Base-by-base conservation (phyloP, 148 eudicot genomes). In the Polygonum aviculare region DNA sequence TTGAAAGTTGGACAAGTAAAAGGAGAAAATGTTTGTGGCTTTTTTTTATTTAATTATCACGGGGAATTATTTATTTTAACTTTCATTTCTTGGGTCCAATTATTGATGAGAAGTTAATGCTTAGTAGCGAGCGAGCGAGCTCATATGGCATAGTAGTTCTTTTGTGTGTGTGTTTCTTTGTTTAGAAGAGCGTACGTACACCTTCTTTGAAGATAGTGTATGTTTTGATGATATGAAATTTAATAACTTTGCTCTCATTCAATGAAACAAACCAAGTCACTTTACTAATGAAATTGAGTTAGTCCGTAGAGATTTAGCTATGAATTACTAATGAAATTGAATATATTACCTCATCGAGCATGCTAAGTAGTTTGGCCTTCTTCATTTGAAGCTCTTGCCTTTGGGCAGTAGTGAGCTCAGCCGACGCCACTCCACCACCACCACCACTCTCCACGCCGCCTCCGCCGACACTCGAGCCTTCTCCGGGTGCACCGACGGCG, bases 321-420 rank as follows among this genome's bases (percentile, higher is more conserved):
- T 26, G 31, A 26, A 26, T 26, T 0, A 26, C 31, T 26, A 26
- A 26, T 26, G 31, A 26, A 21, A 21, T 8, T 33, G 31, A 57
- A 62, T n/a, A n/a, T n/a, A n/a, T 49, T 87, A 90, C 94, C 94
- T 90, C 94, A 72, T 90, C 90, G 84, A 90, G 87, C 94, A 90
- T 88, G 83, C 78, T 90, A 63, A 90, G 83, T 55, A 90, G 83
- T 77, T 90, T 90, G 31, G 91, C 94, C 80, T 90, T 90, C 81
- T 90, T 90, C 91, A 88, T 85, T 76, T 90, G 94, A 80, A 88
- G 85, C 77, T 90, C 94, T 12, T 90, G 94, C 55, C 90, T 85
- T 18, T 90, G 91, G 7, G 94, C 85, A 0, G 88, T 85, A 7
- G 79, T 82, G 16, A 90, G 80, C 74, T 85, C 86, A 36, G 31